Conservation (phyloP, 345 rosid species). For the Lenwebbia sp. region DNA sequence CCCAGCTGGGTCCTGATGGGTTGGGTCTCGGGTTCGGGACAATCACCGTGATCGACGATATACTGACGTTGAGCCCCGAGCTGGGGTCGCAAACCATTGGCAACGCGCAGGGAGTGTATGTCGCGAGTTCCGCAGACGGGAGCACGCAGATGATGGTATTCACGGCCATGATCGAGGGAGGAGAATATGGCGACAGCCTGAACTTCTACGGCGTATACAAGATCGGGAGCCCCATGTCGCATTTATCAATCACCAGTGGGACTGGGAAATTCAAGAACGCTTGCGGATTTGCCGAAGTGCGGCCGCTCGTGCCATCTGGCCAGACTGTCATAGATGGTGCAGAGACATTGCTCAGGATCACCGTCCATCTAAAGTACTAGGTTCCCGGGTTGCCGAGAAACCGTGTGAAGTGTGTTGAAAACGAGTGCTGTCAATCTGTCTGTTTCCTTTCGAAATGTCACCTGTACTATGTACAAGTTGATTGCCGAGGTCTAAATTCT, state of each 20-base stretch:
- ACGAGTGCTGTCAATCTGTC: background rate
- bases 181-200: conserved; percentile 81
- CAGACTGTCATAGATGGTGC: conserved; percentile 67
- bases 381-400: background rate
- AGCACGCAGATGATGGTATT: conserved; percentile 93
- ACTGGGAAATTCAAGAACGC: conserved; percentile 81
- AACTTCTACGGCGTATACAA: conserved; percentile 80
- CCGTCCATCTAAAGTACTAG: conserved; percentile 50
- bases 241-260: conserved; percentile 74
- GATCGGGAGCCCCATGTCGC: conserved; percentile 69
- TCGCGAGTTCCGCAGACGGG: conserved; percentile 85
- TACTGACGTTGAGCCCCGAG: conserved; percentile 67
- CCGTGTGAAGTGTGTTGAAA: background rate
- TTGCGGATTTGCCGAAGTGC: conserved; percentile 53
- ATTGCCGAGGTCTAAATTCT: background rate
- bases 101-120: conserved; percentile 87
- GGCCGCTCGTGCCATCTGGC: conserved; percentile 65
- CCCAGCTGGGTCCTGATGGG: conserved; percentile 84
- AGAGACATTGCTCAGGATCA: conserved; percentile 60
- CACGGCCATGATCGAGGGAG: conserved; percentile 92
- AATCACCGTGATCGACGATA: conserved; percentile 77
- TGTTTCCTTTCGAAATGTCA: background rate
- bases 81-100: conserved; percentile 71
- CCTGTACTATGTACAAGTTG: background rate
- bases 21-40: conserved; percentile 84